Conservation (phyloP, 495 filamentous ascomycete species). For the Penicillium antarcticum region DNA sequence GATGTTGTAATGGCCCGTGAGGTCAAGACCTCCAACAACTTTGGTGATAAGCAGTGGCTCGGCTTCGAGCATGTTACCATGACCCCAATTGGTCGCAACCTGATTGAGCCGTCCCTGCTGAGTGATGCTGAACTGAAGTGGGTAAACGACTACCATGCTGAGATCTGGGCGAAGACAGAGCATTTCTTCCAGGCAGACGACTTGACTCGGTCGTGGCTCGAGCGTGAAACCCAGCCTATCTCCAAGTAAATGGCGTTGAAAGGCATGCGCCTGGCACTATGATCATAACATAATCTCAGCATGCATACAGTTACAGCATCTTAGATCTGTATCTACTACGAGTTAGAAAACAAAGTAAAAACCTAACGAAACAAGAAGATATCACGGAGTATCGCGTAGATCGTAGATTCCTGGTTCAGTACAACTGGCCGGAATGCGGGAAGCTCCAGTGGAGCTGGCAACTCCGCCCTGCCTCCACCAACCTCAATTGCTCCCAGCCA, state of each 20-base stretch:
- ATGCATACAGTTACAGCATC: neutral
- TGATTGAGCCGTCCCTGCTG: conserved; percentile 75
- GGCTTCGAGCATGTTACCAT: conserved; percentile 98
- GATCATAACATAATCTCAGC: neutral
- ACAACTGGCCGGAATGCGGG: conserved; percentile 19
- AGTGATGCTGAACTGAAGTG: conserved; percentile 76
- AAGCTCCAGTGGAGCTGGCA: conserved; percentile 27
- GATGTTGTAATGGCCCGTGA: conserved; percentile 85
- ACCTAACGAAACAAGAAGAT: neutral
- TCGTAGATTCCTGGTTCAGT: neutral
- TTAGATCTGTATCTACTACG: neutral
- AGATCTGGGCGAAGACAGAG: conserved; percentile 80
- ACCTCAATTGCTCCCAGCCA: conserved; percentile 4
- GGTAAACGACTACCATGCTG: conserved; percentile 81
- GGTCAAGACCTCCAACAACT: conserved; percentile 77
- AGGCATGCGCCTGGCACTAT: neutral
- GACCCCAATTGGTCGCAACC: conserved; percentile 87
- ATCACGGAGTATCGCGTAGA: neutral
- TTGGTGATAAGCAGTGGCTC: conserved; percentile 90
- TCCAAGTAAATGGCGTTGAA: conserved; percentile 28
- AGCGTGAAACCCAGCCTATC: conserved; percentile 71
- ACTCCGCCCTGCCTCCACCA: conserved; percentile 13
- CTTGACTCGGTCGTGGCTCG: conserved; percentile 72
- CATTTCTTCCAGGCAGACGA: conserved; percentile 72
- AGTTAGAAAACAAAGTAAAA: neutral